phyloP scores from a whole-genome alignment of 768 basidiomycete species.

The Mrakia gelida region DNA sequence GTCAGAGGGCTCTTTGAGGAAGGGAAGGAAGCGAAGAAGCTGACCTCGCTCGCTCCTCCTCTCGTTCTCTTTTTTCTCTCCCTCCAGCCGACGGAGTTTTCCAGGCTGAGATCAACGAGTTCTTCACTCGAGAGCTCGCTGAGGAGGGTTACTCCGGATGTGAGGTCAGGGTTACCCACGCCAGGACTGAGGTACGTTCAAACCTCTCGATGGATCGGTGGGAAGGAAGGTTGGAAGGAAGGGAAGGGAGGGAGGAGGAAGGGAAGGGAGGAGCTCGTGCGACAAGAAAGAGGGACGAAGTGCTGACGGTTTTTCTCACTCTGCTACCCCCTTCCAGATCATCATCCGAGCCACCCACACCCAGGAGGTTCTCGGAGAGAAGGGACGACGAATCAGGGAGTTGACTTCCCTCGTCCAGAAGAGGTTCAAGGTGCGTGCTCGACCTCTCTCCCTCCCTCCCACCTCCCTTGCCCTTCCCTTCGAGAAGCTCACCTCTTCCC shows the following conservation, averaged over 20 bases:
- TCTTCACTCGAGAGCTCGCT: conserved; percentile 88
- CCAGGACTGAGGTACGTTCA: conserved; percentile 78
- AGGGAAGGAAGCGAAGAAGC: neutral
- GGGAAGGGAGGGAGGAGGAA: neutral
- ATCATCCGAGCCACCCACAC: conserved; percentile 99
- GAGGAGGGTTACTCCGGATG: conserved; percentile 99
- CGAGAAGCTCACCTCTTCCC: neutral
- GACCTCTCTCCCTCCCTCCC: neutral
- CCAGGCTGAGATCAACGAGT: conserved; percentile 98
- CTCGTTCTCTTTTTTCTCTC: conserved; percentile 38
- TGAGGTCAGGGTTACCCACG: conserved; percentile 98
- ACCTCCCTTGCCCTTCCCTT: neutral
- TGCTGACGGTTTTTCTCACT: neutral
- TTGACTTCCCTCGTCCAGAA: conserved; percentile 97
- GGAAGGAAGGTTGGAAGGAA: neutral
- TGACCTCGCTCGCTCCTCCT: neutral
- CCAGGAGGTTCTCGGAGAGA: conserved; percentile 91
- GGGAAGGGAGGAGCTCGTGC: neutral
- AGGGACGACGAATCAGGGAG: conserved; percentile 98
- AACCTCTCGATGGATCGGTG: neutral
- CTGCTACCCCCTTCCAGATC: conserved; percentile 55
- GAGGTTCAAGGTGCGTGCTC: conserved; percentile 65
- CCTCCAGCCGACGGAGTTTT: conserved; percentile 98
- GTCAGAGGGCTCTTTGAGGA: neutral
- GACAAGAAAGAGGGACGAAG: conserved; percentile 1